Percentiles rank a stretch among this genome's conserved stretches.
Conservation (phyloP, 192 early-diverging fungal genomes). For the Linnemannia hyalina region DNA sequence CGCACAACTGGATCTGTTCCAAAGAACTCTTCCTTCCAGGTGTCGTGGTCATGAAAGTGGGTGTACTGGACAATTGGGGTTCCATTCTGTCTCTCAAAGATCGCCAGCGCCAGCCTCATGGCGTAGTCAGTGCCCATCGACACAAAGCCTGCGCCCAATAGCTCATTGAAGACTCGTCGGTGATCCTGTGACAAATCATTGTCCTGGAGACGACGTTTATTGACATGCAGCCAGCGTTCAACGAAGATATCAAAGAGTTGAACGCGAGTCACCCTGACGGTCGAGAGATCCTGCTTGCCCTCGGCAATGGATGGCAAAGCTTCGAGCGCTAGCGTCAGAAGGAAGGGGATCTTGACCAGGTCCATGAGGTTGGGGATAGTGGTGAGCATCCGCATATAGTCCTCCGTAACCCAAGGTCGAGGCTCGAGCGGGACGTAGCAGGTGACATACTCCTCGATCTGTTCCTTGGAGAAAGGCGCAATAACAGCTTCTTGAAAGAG, state of each 20-base stretch:
- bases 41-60: background rate
- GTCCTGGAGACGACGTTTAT: background rate
- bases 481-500: background rate
- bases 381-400: background rate
- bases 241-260: background rate
- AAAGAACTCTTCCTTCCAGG: conserved; percentile 3
- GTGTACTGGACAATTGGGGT: background rate
- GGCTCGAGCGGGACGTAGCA: background rate
- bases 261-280: background rate
- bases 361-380: background rate
- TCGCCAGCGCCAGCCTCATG: background rate
- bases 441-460: background rate
- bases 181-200: background rate
- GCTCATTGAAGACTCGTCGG: background rate
- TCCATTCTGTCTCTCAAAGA: background rate
- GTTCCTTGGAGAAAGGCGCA: background rate
- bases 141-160: background rate
- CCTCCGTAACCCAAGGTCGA: background rate
- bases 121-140: background rate
- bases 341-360: background rate
- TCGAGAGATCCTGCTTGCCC: background rate
- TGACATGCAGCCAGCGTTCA: background rate
- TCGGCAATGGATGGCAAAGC: background rate
- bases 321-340: background rate
- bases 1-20: background rate